A percentile compares a stretch with the other conserved stretches of the same genome.
Evolutionary conservation across 345 rosid species (phyloP).

Genomic region (Camelina hispida): DNA sequence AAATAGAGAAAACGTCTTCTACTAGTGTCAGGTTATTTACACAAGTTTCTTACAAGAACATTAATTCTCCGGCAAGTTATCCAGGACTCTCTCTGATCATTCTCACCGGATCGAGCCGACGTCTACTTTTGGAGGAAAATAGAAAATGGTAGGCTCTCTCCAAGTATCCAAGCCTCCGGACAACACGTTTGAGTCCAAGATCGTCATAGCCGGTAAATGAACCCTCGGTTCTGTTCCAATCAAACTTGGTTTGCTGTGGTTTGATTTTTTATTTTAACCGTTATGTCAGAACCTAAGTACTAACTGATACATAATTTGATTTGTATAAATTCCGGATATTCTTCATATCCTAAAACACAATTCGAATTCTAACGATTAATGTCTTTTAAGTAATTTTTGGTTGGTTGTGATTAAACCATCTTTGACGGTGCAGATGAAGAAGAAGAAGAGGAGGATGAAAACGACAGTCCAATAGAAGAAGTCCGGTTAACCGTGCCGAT

Average conservation of each 20-base stretch:
- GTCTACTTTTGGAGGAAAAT: not conserved
- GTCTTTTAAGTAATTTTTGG: not conserved
- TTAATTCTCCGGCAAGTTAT: not conserved
- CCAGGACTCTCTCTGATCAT: slow-evolving; percentile 1
- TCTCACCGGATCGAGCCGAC: not conserved
- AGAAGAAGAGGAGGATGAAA: slow-evolving; percentile 35
- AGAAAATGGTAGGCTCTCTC: slow-evolving; percentile 28
- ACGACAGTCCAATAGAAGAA: slow-evolving; percentile 65
- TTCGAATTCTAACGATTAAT: not conserved
- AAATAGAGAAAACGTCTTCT: not conserved
- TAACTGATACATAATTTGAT: too few species aligned
- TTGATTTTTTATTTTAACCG: not conserved
- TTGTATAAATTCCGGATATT: too few species aligned
- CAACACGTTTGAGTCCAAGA: slow-evolving; percentile 29
- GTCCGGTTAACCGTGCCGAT: slow-evolving; percentile 63
- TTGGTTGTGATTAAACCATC: slow-evolving; percentile 7
- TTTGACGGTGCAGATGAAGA: slow-evolving; percentile 28
- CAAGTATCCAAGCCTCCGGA: slow-evolving; percentile 29
- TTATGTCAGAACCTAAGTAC: not conserved
- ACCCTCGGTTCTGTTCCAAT: not conserved
- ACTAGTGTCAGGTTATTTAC: not conserved
- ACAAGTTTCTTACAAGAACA: slow-evolving; percentile 1
- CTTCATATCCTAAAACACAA: slow-evolving; percentile 3
- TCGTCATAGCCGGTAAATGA: slow-evolving; percentile 33
- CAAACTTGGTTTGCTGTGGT: slow-evolving; percentile 8